Base-by-base conservation (phyloP, 495 filamentous ascomycete genomes). In the Poronia punctata region DNA sequence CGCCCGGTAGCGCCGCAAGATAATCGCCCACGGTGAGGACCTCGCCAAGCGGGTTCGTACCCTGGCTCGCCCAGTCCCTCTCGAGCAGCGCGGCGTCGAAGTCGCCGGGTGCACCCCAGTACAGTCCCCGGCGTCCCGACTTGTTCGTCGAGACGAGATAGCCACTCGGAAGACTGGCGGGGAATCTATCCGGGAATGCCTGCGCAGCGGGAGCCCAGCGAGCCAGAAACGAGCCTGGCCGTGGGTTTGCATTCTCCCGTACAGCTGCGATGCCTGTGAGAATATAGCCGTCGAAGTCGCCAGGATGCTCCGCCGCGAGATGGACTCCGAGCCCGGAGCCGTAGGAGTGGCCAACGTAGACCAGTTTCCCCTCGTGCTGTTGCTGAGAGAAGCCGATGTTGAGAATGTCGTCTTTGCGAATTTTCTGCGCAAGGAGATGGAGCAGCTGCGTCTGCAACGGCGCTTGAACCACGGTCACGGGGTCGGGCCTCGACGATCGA, bases 311-410 rank as follows among this genome's bases (percentile, higher is more conserved):
- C 4, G 23, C 37, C 2, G 45, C 49, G n/a, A 45, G 49, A 12
- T 26, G 25, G 18, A 23, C 32, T 20, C 34, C 45, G n/a, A 42
- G 15, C 16, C 19, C 31, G 2, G 40, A 32, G 23, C 49, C 49
- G 35, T 44, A 52, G 3, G 40, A 45, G 18, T 52, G 49, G 8
- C 49, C 49, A 22, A 52, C 49, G 19, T 48, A 44, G 5, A 48
- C 30, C 7, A 21, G 28, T 15, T 25, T 23, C 8, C 17, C 8
- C 29, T 12, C 17, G 4, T n/a, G 27, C 10, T n/a, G 4, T 14
- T 5, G 5, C 4, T 9, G 11, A n/a, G 5, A 14, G 23, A 43
- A 44, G 2, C n/a, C 0, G 23, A 33, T 35, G 6, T 18, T n/a
- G 12, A 40, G 34, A 9, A 31, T n/a, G 23, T 16, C 46, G 10